phyloP scores from a whole-genome alignment of 176 grass and related monocot genomes.

The Oryza longistaminata region DNA sequence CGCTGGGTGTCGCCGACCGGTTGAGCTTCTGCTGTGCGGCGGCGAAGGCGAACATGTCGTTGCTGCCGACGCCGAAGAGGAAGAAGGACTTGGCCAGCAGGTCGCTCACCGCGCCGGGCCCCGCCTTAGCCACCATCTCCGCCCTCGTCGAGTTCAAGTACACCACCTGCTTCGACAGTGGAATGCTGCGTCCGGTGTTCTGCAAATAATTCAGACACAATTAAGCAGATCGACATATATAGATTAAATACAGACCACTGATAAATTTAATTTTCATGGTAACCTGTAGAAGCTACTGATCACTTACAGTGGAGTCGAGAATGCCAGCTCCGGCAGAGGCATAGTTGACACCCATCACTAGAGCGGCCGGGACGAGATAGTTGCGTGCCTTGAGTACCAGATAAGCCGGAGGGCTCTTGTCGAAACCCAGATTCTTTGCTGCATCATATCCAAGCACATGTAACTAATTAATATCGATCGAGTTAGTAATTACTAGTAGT shows the following conservation, averaged over 20 bases:
- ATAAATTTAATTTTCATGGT: too few species aligned
- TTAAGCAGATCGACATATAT: too few species aligned
- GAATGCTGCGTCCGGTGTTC: slow-evolving; percentile 32
- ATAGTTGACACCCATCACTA: slow-evolving; percentile 38
- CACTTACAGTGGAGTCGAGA: slow-evolving; percentile 44
- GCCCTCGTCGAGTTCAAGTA: slow-evolving; percentile 30
- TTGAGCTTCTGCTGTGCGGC: not conserved
- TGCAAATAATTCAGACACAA: not conserved
- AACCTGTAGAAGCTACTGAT: too few species aligned
- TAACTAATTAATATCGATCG: not conserved
- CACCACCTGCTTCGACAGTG: slow-evolving; percentile 40
- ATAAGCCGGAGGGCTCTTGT: slow-evolving; percentile 43
- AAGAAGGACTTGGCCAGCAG: slow-evolving; percentile 49
- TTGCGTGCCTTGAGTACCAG: slow-evolving; percentile 8
- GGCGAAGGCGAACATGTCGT: slow-evolving; percentile 41
- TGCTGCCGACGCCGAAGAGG: slow-evolving; percentile 28
- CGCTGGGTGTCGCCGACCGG: not conserved
- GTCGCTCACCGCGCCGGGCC: not conserved
- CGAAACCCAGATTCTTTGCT: slow-evolving; percentile 47
- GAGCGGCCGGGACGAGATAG: not conserved
- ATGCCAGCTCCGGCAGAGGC: slow-evolving; percentile 54
- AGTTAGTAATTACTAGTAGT: too few species aligned
- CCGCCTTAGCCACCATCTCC: slow-evolving; percentile 14
- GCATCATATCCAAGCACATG: too few species aligned
- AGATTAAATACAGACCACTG: too few species aligned